Percentiles rank a stretch among this genome's conserved stretches.
Conservation (phyloP, 2,329 filamentous ascomycete genomes). For the Talaromyces sp. region DNA sequence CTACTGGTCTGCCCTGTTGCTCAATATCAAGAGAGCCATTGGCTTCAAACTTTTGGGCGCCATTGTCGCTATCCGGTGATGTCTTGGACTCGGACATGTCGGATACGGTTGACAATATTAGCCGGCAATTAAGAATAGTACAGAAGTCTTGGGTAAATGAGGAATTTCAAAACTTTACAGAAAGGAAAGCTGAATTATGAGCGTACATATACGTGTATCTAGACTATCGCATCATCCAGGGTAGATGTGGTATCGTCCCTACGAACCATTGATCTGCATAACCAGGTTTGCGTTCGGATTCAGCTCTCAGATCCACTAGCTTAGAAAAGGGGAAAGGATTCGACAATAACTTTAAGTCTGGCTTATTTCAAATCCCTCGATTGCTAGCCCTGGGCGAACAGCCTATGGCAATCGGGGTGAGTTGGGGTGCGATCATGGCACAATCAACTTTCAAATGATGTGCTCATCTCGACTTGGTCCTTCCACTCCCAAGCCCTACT, state of each 20-base stretch:
- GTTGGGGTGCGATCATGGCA: conserved; percentile 11
- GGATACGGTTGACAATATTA: conserved; percentile 2
- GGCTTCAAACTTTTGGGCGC: conserved; percentile 9
- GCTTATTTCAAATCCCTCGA: conserved; percentile 1
- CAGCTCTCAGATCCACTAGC: not conserved
- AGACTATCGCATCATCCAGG: conserved; percentile 12
- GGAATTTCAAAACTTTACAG: too few relatives aligned
- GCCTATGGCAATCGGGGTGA: not conserved
- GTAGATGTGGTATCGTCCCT: conserved; percentile 3
- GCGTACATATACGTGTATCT: too few relatives aligned
- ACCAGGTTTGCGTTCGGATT: too few relatives aligned
- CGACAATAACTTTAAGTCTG: not conserved
- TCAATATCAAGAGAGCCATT: conserved; percentile 16
- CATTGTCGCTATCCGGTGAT: conserved; percentile 9
- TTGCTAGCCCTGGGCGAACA: not conserved
- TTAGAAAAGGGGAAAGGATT: not conserved
- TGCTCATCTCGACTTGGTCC: conserved; percentile 13
- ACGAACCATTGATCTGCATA: too few relatives aligned
- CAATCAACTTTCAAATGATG: conserved; percentile 18
- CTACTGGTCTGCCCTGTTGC: conserved; percentile 10
- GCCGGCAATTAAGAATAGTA: too few relatives aligned
- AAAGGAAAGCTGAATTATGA: not conserved
- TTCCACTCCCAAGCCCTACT: too few relatives aligned
- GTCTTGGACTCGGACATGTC: not conserved
- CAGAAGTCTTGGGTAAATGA: too few relatives aligned